These are phyloP conservation scores for Magnolia officinalis DNA, from an alignment of 164 flowering plant species.

Conservation along the genomic window DNA sequence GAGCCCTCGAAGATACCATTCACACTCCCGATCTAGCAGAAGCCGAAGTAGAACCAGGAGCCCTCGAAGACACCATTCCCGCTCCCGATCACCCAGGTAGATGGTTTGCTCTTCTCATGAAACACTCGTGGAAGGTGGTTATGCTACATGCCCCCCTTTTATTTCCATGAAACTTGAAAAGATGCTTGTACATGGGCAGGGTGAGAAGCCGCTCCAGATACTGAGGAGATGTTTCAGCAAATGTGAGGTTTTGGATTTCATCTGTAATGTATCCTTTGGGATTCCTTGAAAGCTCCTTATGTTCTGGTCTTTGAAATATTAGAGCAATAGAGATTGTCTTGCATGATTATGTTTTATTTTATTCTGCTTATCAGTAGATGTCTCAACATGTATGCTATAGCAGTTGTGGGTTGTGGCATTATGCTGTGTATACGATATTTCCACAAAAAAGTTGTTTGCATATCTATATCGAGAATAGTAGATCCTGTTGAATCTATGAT, in stretches of 20 bases:
- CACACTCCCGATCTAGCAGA: slow-evolving; percentile 19
- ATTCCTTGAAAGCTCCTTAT: not conserved
- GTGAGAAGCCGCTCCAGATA: slow-evolving; percentile 4
- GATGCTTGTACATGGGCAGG: not conserved
- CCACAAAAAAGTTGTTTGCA: no score
- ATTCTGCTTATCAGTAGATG: no score
- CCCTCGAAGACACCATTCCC: slow-evolving; percentile 57
- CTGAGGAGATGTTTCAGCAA: not conserved
- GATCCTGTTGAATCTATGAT: no score
- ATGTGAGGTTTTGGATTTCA: not conserved
- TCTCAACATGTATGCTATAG: no score
- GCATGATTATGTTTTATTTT: no score
- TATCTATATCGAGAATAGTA: no score
- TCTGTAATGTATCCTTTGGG: slow-evolving; percentile 1
- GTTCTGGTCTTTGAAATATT: not conserved
- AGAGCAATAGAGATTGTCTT: not conserved
- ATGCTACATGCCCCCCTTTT: not conserved
- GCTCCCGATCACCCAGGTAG: slow-evolving; percentile 26
- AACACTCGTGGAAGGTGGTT: not conserved
- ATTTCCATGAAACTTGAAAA: not conserved
- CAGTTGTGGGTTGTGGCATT: no score
- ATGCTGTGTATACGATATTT: no score
- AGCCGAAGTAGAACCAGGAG: slow-evolving; percentile 52
- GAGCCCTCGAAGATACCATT: slow-evolving; percentile 1
- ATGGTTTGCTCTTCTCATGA: slow-evolving; percentile 1